Evolutionary conservation across 306 rosid species (phyloP).

Genomic region (Sicyos edulis): DNA sequence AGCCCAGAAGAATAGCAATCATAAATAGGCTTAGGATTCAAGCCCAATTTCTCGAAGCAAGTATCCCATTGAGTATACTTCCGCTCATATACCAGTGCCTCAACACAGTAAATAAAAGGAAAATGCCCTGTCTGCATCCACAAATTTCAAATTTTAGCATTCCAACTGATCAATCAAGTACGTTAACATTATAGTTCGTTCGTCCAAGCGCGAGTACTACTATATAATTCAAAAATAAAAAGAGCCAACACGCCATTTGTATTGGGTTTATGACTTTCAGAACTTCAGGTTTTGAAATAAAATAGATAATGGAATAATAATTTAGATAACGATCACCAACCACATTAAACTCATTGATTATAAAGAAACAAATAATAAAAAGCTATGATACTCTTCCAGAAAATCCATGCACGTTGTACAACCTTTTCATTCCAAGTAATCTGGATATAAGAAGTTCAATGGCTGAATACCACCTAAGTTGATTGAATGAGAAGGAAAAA

Average conservation of each 20-base stretch:
- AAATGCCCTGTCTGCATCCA: conserved; percentile 62
- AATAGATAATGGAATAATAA: neutral
- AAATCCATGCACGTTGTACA: conserved; percentile 11
- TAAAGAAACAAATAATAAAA: neutral
- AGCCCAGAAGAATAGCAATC: conserved; percentile 54
- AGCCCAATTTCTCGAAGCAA: conserved; percentile 53
- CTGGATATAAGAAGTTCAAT: neutral
- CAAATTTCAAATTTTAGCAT: neutral
- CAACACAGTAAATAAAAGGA: conserved; percentile 67
- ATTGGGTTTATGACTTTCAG: neutral
- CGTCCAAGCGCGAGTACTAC: neutral
- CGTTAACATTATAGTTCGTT: neutral
- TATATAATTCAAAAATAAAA: neutral
- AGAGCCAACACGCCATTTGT: neutral
- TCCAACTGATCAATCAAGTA: neutral
- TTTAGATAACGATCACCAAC: neutral
- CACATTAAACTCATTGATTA: neutral
- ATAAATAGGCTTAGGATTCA: conserved; percentile 50
- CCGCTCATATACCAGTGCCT: conserved; percentile 35
- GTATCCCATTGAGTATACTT: conserved; percentile 52
- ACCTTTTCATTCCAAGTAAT: neutral
- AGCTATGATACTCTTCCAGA: neutral
- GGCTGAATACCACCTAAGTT: no score
- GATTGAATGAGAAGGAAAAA: neutral
- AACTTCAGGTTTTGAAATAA: neutral